phyloP scores from a whole-genome alignment of 176 grass and related monocot species.

The Eleusine indica region DNA sequence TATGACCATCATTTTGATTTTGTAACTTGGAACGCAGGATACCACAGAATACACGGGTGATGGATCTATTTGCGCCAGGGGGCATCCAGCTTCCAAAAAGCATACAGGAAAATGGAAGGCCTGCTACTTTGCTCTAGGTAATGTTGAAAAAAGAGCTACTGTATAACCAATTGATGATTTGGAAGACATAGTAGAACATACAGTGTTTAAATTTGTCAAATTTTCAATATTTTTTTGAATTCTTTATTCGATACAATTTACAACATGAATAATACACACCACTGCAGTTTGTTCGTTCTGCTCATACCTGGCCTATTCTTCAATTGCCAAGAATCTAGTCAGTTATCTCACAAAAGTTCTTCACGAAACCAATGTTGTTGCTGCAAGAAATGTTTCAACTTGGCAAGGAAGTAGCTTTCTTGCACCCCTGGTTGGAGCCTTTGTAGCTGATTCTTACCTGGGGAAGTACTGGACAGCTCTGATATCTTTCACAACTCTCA shows the following conservation, averaged over 20 bases:
- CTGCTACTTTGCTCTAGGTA: constrained; percentile 56
- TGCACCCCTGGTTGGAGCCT: constrained; percentile 61
- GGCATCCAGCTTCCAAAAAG: constrained; percentile 49
- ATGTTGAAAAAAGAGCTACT: background rate
- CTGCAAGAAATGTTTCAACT: constrained; percentile 60
- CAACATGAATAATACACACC: background rate
- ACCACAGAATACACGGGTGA: constrained; percentile 51
- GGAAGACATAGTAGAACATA: constrained; percentile 16
- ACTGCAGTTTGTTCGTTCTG: constrained; percentile 60
- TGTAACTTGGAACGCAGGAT: constrained; percentile 36
- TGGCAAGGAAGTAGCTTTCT: constrained; percentile 57
- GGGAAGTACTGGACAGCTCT: constrained; percentile 69
- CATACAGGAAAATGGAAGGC: constrained; percentile 65
- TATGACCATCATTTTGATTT: constrained; percentile 5
- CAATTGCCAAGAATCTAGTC: constrained; percentile 61
- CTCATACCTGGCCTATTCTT: constrained; percentile 56
- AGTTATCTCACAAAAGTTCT: constrained; percentile 66
- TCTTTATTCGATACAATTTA: constrained; percentile 26
- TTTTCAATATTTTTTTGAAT: background rate
- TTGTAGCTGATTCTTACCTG: constrained; percentile 78
- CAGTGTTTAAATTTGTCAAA: background rate
- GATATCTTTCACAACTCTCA: constrained; percentile 61
- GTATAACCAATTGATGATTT: background rate
- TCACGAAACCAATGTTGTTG: constrained; percentile 58
- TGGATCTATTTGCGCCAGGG: constrained; percentile 57